A percentile compares a stretch with the other conserved stretches of the same genome.
phyloP scores from a whole-genome alignment of 805 yeast genomes.

The Ogataea henricii region DNA sequence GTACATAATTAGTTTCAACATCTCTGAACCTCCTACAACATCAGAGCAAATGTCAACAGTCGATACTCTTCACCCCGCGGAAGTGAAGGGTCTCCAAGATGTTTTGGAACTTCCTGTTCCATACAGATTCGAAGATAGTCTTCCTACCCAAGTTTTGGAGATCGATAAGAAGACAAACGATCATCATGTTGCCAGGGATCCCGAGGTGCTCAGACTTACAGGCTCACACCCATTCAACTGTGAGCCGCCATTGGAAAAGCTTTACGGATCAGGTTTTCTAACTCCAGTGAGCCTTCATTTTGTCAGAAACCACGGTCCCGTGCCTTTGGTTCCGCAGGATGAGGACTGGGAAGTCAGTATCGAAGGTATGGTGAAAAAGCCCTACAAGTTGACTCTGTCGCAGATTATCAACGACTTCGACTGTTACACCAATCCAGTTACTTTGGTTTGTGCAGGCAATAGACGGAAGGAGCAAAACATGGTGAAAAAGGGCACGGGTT shows the following conservation, averaged over 20 bases:
- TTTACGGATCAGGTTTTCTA: conserved; percentile 34
- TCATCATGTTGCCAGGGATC: conserved; percentile 34
- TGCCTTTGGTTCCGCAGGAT: conserved; percentile 26
- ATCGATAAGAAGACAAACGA: conserved; percentile 35
- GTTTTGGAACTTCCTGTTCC: conserved; percentile 22
- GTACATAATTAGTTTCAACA: too few species aligned
- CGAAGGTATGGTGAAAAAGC: conserved; percentile 35
- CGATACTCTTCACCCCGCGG: not conserved
- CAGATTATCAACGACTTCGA: conserved; percentile 31
- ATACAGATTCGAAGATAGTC: conserved; percentile 17
- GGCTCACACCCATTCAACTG: conserved; percentile 39
- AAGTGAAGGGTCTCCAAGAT: conserved; percentile 2
- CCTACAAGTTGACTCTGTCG: conserved; percentile 26
- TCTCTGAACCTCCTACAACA: not conserved
- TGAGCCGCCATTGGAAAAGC: conserved; percentile 34
- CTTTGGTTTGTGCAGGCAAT: conserved; percentile 40
- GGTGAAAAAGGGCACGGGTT: conserved; percentile 38
- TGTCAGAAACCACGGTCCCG: conserved; percentile 40
- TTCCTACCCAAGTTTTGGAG: conserved; percentile 22
- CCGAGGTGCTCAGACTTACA: conserved; percentile 33
- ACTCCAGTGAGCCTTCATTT: conserved; percentile 36
- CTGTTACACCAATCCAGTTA: conserved; percentile 36
- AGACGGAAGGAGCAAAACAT: conserved; percentile 39
- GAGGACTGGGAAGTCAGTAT: conserved; percentile 34
- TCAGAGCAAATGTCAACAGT: not conserved